These are phyloP conservation scores for Pseudogymnoascus sp. DNA, from an alignment of 2,329 filamentous ascomycete genomes.

Conservation along the genomic window DNA sequence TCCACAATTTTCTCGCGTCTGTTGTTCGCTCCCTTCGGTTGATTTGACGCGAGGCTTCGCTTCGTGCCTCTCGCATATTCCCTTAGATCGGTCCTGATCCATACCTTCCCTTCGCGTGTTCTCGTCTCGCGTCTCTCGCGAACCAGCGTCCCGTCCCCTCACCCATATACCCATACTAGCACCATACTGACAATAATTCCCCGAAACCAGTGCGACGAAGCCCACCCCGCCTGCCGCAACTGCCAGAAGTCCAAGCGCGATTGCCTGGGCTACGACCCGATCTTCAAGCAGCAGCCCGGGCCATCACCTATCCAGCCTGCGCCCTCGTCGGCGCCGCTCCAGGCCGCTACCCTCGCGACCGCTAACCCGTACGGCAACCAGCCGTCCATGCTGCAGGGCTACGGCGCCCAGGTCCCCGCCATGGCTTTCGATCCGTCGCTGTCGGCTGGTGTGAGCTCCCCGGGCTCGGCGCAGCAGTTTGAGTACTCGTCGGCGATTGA, in stretches of 20 bases:
- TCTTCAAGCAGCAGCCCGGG: conserved; percentile 65
- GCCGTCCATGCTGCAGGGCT: conserved; percentile 39
- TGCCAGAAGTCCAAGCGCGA: conserved; percentile 85
- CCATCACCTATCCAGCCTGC: conserved; percentile 67
- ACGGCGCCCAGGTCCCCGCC: conserved; percentile 25
- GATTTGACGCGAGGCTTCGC: conserved; percentile 24
- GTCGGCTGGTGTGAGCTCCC: conserved; percentile 36
- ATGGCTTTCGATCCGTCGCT: conserved; percentile 29
- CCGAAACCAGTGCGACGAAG: conserved; percentile 77
- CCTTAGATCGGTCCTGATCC: conserved; percentile 1
- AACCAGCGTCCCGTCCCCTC: conserved; percentile 22
- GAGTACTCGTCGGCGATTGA: conserved; percentile 59
- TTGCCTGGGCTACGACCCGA: conserved; percentile 78
- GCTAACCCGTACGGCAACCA: conserved; percentile 40
- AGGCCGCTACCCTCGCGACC: conserved; percentile 22
- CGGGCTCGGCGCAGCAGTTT: conserved; percentile 41
- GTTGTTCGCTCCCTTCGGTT: conserved; percentile 22
- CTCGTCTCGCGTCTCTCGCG: conserved; percentile 18
- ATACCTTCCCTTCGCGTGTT: conserved; percentile 21
- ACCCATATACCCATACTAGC: conserved; percentile 16
- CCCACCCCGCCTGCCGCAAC: conserved; percentile 83
- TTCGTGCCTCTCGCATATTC: conserved; percentile 1
- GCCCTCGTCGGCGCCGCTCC: conserved; percentile 38
- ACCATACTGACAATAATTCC: conserved; percentile 18
- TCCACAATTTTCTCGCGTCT: conserved; percentile 15